Base-by-base conservation (phyloP, 306 rosid species). In the Ziziphus jujuba region DNA sequence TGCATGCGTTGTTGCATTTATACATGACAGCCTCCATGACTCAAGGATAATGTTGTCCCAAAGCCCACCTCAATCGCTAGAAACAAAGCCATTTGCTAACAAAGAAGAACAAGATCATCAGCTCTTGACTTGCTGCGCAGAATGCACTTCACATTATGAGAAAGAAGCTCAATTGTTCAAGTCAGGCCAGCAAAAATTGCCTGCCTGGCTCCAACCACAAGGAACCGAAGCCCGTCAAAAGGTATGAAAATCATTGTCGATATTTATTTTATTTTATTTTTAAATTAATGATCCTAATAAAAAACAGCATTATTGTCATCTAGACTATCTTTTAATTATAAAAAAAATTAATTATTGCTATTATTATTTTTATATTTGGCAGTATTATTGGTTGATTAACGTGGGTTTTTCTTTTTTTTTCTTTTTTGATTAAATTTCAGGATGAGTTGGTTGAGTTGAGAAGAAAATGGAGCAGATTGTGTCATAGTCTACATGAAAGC, bases 191-290 rank as follows among this genome's bases (percentile, higher is more conserved):
- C 87, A 84, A 45, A 95, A 85, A 49, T 68, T 95, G 75, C 97
- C 97, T 70, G 72, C 91, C 58, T 95, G 99, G 99, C 92, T 95
- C 72, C 99, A 82, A 75, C 82, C 92, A 66, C 89, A 84, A 59
- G 81, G 72, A 69, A 65, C 87, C 2, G 78, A 86, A 76, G 36
- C 70, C 50, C 78, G 68, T 71, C 97, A 78, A 15, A 87, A 86
- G 98, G 98, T 92, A 72, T 38, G 12, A 47, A 16, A 15, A 34
- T 49, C n/a, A 24, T 34, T 51, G 6, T 8, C 16, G 1, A 16
- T 50, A 17, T 7, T 50, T 6, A 49, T 14, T 14, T 16, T 17
- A 1, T 50, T 16, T 50, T 9, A 7, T 0, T 1, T 40, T 40
- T 40, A 28, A 28, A 28, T 2, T 28, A 4, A 4, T 28, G 33